Evolutionary conservation across 768 basidiomycete genomes (phyloP).

Genomic region (Daedaleopsis sinensis): DNA sequence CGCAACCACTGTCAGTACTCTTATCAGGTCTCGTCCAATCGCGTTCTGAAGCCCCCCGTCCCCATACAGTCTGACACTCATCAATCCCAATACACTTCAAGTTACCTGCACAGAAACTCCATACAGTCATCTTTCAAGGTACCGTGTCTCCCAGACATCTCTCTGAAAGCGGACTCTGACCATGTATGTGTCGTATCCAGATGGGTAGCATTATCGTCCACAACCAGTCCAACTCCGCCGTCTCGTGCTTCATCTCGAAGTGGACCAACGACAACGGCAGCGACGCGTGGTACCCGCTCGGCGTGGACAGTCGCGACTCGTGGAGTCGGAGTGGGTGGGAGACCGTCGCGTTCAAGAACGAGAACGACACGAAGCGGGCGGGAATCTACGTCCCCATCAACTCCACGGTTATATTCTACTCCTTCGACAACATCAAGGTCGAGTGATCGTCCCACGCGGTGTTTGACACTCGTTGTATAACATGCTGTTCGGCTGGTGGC

Average conservation of each 20-base stretch:
- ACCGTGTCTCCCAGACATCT: too few relatives aligned
- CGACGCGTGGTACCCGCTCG: slow-evolving; percentile 1
- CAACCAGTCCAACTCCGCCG: not conserved
- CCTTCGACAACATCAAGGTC: not conserved
- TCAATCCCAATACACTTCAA: too few relatives aligned
- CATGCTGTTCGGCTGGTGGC: too few relatives aligned
- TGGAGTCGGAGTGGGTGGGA: slow-evolving; percentile 10
- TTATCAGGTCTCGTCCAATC: too few relatives aligned
- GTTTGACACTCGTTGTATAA: too few relatives aligned
- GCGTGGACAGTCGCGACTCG: not conserved
- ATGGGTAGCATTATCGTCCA: slow-evolving; percentile 8
- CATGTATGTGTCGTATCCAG: not conserved
- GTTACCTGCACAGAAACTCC: too few relatives aligned
- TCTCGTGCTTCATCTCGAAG: slow-evolving; percentile 5
- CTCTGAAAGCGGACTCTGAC: too few relatives aligned
- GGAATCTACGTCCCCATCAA: slow-evolving; percentile 6
- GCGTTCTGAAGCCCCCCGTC: too few relatives aligned
- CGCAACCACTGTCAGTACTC: too few relatives aligned
- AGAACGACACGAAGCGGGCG: slow-evolving; percentile 2
- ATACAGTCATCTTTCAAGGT: too few relatives aligned
- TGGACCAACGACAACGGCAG: not conserved
- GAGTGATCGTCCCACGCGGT: too few relatives aligned
- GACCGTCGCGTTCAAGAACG: slow-evolving; percentile 10
- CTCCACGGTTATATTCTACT: not conserved
- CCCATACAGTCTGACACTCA: too few relatives aligned